These are phyloP conservation scores for Verticillium klebahnii DNA, from an alignment of 2,329 filamentous ascomycete species.

Conservation along the genomic window DNA sequence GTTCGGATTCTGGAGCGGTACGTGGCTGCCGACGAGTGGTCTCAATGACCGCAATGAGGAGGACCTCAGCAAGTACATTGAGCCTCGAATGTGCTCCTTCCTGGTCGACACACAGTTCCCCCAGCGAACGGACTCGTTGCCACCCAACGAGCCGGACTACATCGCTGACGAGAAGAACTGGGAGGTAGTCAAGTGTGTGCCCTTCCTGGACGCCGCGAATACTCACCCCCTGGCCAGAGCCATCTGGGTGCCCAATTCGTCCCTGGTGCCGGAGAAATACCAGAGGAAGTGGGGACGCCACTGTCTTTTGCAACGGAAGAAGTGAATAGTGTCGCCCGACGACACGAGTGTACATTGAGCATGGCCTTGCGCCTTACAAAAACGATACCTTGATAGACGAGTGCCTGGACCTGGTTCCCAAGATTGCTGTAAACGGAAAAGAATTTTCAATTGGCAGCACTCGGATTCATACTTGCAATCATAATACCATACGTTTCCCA, in stretches of 20 bases:
- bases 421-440: neutral
- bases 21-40: conserved; percentile 73
- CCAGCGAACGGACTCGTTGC: conserved; percentile 39
- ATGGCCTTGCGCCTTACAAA: neutral
- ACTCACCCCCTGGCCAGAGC: conserved; percentile 72
- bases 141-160: conserved; percentile 76
- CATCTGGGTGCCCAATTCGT: conserved; percentile 74
- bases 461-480: too few species aligned
- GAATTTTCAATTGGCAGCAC: neutral
- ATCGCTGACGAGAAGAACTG: conserved; percentile 68
- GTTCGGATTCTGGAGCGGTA: conserved; percentile 74
- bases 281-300: conserved; percentile 82
- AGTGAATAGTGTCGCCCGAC: neutral
- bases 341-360: neutral
- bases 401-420: neutral
- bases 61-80: conserved; percentile 80
- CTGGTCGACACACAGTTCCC: conserved; percentile 84
- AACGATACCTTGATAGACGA: neutral
- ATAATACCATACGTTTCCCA: neutral
- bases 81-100: conserved; percentile 72
- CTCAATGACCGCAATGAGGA: conserved; percentile 93
- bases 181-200: conserved; percentile 70
- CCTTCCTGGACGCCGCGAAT: conserved; percentile 73
- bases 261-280: conserved; percentile 63
- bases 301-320: conserved; percentile 67